phyloP scores from a whole-genome alignment of 306 rosid genomes.

The Malus fusca region DNA sequence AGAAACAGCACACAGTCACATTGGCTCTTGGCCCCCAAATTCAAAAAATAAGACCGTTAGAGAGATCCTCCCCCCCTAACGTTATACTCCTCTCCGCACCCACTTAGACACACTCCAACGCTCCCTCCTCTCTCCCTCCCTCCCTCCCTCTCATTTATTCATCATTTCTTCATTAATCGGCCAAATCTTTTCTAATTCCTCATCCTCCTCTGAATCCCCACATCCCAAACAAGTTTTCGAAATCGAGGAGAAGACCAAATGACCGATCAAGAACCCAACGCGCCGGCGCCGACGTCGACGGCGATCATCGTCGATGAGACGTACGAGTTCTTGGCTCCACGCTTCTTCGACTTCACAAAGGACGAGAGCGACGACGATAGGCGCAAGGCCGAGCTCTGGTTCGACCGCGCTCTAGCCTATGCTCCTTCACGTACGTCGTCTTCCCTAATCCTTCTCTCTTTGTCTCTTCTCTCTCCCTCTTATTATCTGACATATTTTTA shows the following conservation, averaged over 20 bases:
- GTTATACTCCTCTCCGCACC: background rate
- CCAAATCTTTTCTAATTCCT: conserved; percentile 5
- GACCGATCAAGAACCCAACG: background rate
- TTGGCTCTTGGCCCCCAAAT: conserved; percentile 21
- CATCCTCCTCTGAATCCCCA: background rate
- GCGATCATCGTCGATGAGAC: conserved; percentile 52
- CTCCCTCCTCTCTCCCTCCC: background rate
- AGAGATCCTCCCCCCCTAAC: background rate
- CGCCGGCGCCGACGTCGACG: conserved; percentile 7
- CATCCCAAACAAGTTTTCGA: background rate
- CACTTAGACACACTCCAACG: background rate
- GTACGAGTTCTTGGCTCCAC: conserved; percentile 88
- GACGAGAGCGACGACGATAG: conserved; percentile 53
- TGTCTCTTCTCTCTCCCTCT: background rate
- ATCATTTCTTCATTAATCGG: background rate
- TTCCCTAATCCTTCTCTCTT: background rate
- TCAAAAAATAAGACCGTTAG: conserved; percentile 39
- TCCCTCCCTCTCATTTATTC: background rate
- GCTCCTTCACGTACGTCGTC: conserved; percentile 83
- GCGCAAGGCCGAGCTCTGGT: conserved; percentile 77
- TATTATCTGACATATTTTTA: background rate
- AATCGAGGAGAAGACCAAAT: background rate
- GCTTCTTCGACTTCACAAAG: conserved; percentile 59
- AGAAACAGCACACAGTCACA: background rate
- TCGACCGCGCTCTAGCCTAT: conserved; percentile 59